phyloP scores from a whole-genome alignment of 768 basidiomycete genomes.

The Termitomyces sp. region DNA sequence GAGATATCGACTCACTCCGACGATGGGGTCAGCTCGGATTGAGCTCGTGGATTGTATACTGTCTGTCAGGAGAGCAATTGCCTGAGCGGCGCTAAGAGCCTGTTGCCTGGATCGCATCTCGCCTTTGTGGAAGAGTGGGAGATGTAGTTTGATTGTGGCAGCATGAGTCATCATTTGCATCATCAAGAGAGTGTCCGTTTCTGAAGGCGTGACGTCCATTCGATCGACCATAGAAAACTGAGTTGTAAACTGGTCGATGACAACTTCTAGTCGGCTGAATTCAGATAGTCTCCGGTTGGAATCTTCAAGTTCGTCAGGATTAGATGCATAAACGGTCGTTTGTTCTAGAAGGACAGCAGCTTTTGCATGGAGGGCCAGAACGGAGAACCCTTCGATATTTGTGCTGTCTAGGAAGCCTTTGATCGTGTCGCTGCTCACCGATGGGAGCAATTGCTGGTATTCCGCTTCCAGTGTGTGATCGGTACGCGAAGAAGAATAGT shows the following conservation, averaged over 20 bases:
- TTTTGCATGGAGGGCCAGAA: constrained; percentile 24
- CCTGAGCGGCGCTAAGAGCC: constrained; percentile 13
- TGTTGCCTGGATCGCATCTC: constrained; percentile 13
- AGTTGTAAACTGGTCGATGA: constrained; percentile 19
- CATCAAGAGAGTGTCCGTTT: constrained; percentile 22
- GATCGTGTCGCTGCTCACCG: constrained; percentile 21
- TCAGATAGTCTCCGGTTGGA: constrained; percentile 2
- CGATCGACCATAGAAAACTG: constrained; percentile 18
- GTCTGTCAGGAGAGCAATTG: constrained; percentile 15
- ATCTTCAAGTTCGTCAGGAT: background rate
- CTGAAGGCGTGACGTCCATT: constrained; percentile 13
- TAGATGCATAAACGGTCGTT: constrained; percentile 12
- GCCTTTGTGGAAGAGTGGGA: constrained; percentile 7
- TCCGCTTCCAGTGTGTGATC: background rate
- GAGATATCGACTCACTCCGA: constrained; percentile 10
- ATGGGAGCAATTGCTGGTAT: constrained; percentile 13
- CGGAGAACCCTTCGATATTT: constrained; percentile 21
- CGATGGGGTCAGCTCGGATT: constrained; percentile 12
- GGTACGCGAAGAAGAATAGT: background rate
- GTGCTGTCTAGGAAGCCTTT: constrained; percentile 23
- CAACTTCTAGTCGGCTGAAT: constrained; percentile 9
- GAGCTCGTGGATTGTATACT: constrained; percentile 9
- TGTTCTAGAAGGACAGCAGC: constrained; percentile 34
- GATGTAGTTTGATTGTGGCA: constrained; percentile 28
- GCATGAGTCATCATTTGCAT: constrained; percentile 30